Evolutionary conservation across 2,329 filamentous ascomycete species (phyloP), one percentile per base, ranked within the genome.

Genomic region (Xylaria sp.): DNA sequence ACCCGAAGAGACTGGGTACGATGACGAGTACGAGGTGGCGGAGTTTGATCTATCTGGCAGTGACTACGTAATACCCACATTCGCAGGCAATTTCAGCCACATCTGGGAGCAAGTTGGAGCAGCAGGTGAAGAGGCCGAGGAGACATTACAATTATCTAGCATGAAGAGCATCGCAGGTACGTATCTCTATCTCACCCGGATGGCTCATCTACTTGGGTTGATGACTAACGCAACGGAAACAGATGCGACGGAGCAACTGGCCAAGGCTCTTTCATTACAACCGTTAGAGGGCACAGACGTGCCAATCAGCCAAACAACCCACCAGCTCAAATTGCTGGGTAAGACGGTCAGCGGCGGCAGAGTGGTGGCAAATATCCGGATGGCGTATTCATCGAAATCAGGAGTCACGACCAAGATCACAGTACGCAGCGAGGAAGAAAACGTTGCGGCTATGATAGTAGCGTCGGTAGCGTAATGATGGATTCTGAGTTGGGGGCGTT

Each of bases 381-480:
- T 99, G 94, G 95, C 94, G 0, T 97, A 88, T 79, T 96, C 92
- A 65, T 88, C 91, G 72, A 97, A 96, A 84, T 90, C 89, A 52
- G 95, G 95, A 55, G 93, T 98, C 25, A 97, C 95, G 61, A 96
- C 94, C 73, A 98, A 98, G 86, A 92, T 99, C 71, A 91, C 90
- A 55, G 92, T 94, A 64, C 87, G 95, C 75, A 91, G 91, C 76
- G 95, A 99, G 78, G 95, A 99, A 79, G 92, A 95, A 75, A 92
- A 92, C 59, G 88, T 99, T 73, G 93, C 95, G 65, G 85, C 88
- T 63, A 83, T 96, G 77, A 87, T 98, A 64, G 86, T 97, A 75
- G 91, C 88, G 69, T 93, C 92, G 71, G 89, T 97, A 76, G 89
- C 91, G 76, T 96, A 87, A 84, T 78, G 60, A 62, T 50, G 66